These are phyloP conservation scores for Eruca vesicaria DNA, from an alignment of 441 rosid species.

Conservation along the genomic window DNA sequence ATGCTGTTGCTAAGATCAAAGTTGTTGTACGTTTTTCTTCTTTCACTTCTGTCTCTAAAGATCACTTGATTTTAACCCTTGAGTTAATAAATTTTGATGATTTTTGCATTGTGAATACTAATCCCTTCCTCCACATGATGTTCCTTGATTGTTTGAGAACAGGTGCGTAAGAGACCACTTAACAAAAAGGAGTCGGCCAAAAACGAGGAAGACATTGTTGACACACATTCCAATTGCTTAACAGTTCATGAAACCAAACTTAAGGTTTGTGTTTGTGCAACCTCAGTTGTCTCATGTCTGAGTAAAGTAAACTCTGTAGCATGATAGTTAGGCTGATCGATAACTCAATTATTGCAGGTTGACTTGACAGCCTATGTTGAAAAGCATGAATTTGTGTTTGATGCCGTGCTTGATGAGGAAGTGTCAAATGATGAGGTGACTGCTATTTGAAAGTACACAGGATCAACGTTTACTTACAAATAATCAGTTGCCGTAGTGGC, in stretches of 20 bases:
- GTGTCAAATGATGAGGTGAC: conserved; percentile 81
- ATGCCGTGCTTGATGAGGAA: conserved; percentile 78
- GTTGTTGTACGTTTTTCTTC: conserved; percentile 80
- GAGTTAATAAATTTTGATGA: too few relatives aligned
- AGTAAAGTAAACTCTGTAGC: neutral
- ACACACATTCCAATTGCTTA: conserved; percentile 65
- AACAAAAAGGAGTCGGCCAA: conserved; percentile 91
- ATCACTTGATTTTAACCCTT: too few relatives aligned
- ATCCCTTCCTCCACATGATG: neutral
- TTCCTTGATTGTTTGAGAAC: conserved; percentile 34
- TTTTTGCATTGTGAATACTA: too few relatives aligned
- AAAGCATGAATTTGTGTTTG: conserved; percentile 87
- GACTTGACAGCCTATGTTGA: conserved; percentile 87
- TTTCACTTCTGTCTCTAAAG: neutral
- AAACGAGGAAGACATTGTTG: conserved; percentile 95
- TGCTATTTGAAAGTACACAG: neutral
- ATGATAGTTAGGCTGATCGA: neutral
- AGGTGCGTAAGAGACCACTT: conserved; percentile 98
- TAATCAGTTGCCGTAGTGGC: neutral
- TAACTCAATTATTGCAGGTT: conserved; percentile 50
- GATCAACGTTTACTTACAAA: neutral
- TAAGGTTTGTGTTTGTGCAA: conserved; percentile 47
- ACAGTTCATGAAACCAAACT: conserved; percentile 97
- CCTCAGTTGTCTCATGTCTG: conserved; percentile 1
- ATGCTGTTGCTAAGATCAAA: conserved; percentile 97